phyloP scores from a whole-genome alignment of 805 yeast genomes.

The Sugiyamaella lignohabitans region DNA sequence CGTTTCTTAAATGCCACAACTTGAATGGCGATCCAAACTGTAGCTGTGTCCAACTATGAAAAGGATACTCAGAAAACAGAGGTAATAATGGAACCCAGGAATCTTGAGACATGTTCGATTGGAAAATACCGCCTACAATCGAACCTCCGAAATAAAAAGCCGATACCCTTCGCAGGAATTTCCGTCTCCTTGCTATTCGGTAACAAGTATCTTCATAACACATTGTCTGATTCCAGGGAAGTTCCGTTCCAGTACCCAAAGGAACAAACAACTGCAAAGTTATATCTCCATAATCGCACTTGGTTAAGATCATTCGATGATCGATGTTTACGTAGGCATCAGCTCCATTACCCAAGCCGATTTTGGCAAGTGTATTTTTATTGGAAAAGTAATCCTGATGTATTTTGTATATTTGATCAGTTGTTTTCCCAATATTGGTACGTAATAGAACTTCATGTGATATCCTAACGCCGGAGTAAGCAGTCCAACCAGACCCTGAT shows the following conservation, averaged over 20 bases:
- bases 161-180: background rate
- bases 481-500: background rate
- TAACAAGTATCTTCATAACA: background rate
- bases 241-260: background rate
- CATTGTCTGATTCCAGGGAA: background rate
- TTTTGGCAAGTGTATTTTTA: background rate
- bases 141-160: background rate
- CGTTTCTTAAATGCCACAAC: background rate
- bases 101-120: background rate
- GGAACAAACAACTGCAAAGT: background rate
- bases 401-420: background rate
- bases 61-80: background rate
- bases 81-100: background rate
- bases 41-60: background rate
- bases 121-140: background rate
- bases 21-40: background rate
- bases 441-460: background rate
- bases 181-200: background rate
- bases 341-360: background rate
- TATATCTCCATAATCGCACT: background rate
- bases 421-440: background rate
- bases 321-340: background rate
- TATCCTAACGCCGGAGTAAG: background rate
- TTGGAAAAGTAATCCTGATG: background rate
- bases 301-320: background rate